Evolutionary conservation across 768 basidiomycete genomes (phyloP).

Genomic region (Epithele typhae): DNA sequence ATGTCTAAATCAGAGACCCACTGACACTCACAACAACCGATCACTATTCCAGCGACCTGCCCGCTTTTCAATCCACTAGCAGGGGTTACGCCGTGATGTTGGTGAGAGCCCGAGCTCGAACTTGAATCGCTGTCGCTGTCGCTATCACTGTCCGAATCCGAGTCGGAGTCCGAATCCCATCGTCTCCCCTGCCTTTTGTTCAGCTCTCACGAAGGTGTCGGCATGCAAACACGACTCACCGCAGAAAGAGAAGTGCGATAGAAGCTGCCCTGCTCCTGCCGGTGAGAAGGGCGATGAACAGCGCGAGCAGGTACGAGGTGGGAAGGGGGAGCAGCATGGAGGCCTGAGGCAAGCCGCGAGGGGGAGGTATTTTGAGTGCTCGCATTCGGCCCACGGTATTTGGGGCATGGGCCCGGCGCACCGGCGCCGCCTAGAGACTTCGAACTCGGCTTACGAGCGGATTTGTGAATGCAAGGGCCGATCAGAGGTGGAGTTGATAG

Average conservation of each 20-base stretch:
- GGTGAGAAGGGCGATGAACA: slow-evolving; percentile 3
- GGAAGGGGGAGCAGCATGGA: slow-evolving; percentile 10
- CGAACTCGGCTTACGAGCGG: no score
- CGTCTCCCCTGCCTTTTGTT: slow-evolving; percentile 11
- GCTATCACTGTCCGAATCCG: slow-evolving; percentile 6
- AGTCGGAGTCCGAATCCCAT: slow-evolving; percentile 9
- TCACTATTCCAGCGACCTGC: slow-evolving; percentile 23
- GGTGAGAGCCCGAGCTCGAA: neutral
- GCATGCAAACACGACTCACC: no score
- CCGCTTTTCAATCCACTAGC: slow-evolving; percentile 8
- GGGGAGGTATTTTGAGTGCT: slow-evolving; percentile 6
- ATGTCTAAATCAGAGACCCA: no score
- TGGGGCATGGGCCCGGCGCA: no score
- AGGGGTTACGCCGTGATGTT: neutral
- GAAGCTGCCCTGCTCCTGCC: slow-evolving; percentile 4
- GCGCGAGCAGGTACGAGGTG: slow-evolving; percentile 3
- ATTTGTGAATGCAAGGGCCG: no score
- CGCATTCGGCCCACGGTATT: no score
- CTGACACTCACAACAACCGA: slow-evolving; percentile 21
- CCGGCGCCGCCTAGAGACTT: no score
- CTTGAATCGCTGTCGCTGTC: slow-evolving; percentile 5
- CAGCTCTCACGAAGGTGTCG: no score
- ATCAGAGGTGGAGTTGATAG: no score
- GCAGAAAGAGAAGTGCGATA: neutral
- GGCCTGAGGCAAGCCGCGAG: neutral